These are phyloP conservation scores for Penicillium paxilli DNA, from an alignment of 495 filamentous ascomycete genomes.

Conservation along the genomic window DNA sequence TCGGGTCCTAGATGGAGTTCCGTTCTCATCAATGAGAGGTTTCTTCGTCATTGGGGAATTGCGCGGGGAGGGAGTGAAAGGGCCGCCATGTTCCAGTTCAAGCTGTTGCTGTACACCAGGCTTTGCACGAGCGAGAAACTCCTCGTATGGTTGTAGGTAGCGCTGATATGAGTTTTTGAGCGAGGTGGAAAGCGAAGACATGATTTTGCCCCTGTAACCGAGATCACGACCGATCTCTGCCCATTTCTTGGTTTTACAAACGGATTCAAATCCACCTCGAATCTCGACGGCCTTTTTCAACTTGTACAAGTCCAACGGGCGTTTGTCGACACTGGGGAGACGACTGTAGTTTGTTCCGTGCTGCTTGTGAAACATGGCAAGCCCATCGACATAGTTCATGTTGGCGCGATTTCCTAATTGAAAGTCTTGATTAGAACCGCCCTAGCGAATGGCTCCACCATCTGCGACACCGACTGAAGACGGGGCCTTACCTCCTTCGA, in stretches of 20 bases:
- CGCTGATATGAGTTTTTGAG: conserved; percentile 97
- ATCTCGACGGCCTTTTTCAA: conserved; percentile 95
- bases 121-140: conserved; percentile 88
- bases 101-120: conserved; percentile 96
- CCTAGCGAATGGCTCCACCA: conserved; percentile 33
- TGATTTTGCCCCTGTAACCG: conserved; percentile 99
- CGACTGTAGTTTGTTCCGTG: conserved; percentile 92
- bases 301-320: conserved; percentile 91
- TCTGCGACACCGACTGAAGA: conserved; percentile 32
- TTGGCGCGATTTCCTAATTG: conserved; percentile 85
- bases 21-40: conserved; percentile 53
- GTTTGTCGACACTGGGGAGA: conserved; percentile 95
- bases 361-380: conserved; percentile 96
- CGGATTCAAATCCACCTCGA: conserved; percentile 89
- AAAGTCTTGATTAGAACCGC: conserved; percentile 36
- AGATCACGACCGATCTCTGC: conserved; percentile 96
- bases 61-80: conserved; percentile 87
- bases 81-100: conserved; percentile 90
- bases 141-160: conserved; percentile 95
- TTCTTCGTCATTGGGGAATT: conserved; percentile 78
- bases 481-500: conserved; percentile 87
- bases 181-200: conserved; percentile 98
- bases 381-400: conserved; percentile 91
- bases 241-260: conserved; percentile 99
- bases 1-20: conserved; percentile 63